A percentile compares a stretch with the other conserved stretches of the same genome.
Conservation (phyloP, 73 alveolate species). For the Paramecium pentaurelia region DNA sequence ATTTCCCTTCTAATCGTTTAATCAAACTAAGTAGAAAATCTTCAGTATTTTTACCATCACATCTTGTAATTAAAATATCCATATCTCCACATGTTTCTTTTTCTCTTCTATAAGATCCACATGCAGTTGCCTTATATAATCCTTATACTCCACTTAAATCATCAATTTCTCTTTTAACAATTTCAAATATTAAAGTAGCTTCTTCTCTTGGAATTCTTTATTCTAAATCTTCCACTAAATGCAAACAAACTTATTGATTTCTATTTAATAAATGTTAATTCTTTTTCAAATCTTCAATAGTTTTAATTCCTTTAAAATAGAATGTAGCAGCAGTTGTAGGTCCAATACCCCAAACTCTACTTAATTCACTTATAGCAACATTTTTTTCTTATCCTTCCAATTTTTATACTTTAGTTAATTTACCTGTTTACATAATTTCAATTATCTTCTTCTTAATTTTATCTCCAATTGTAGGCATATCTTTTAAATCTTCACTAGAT, state of each 20-base stretch:
- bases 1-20: slow-evolving; percentile 69
- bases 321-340: slow-evolving; percentile 82
- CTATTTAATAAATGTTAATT: slow-evolving; percentile 68
- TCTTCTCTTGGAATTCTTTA: slow-evolving; percentile 92
- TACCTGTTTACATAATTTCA: slow-evolving; percentile 91
- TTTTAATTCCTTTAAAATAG: slow-evolving; percentile 83
- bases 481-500: slow-evolving; percentile 65
- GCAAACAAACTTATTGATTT: slow-evolving; percentile 81
- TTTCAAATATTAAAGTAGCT: slow-evolving; percentile 74
- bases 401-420: slow-evolving; percentile 74
- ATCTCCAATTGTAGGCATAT: slow-evolving; percentile 77
- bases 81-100: slow-evolving; percentile 95
- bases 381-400: slow-evolving; percentile 78
- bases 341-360: slow-evolving; percentile 96
- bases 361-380: slow-evolving; percentile 70
- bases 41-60: slow-evolving; percentile 70
- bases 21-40: slow-evolving; percentile 80
- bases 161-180: slow-evolving; percentile 65
- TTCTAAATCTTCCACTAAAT: slow-evolving; percentile 85
- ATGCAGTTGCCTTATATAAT: slow-evolving; percentile 72
- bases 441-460: slow-evolving; percentile 84
- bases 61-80: slow-evolving; percentile 89
- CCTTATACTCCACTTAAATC: not conserved
- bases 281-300: slow-evolving; percentile 77
- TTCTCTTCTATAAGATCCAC: slow-evolving; percentile 96